Percentiles rank a stretch among this genome's conserved stretches.
These are phyloP conservation scores for Hericium rajendrae DNA, from an alignment of 768 basidiomycete genomes.

Conservation along the genomic window DNA sequence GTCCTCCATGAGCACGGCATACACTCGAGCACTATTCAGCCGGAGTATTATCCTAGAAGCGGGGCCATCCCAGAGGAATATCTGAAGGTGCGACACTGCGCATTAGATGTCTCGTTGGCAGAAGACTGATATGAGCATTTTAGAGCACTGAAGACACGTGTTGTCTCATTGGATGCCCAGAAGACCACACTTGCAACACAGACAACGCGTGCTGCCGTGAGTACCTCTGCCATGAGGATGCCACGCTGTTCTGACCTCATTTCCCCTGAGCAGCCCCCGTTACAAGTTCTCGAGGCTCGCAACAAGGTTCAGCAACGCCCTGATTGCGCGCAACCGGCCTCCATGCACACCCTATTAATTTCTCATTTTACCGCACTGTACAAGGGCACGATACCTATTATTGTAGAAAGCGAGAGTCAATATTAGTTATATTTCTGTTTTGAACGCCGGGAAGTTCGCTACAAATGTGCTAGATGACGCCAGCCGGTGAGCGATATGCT, in stretches of 20 bases:
- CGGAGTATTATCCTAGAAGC: slow-evolving; percentile 53
- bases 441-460: slow-evolving; percentile 67
- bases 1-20: slow-evolving; percentile 86
- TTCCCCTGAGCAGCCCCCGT: not conserved
- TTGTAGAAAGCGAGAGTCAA: slow-evolving; percentile 11
- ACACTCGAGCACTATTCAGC: slow-evolving; percentile 91
- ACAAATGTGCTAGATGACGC: slow-evolving; percentile 55
- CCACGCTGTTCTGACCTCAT: not conserved
- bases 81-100: slow-evolving; percentile 32
- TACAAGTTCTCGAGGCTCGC: not conserved
- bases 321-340: no score
- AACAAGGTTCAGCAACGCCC: no score
- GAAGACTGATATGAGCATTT: not conserved
- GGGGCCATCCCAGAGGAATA: slow-evolving; percentile 35
- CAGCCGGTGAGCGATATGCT: slow-evolving; percentile 47
- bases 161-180: slow-evolving; percentile 66
- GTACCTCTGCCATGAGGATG: slow-evolving; percentile 21
- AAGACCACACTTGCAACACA: slow-evolving; percentile 58
- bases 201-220: slow-evolving; percentile 78
- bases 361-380: slow-evolving; percentile 31
- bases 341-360: not conserved
- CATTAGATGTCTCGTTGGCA: not conserved
- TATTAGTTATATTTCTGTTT: slow-evolving; percentile 20
- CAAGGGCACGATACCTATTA: not conserved
- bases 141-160: slow-evolving; percentile 44